These are phyloP conservation scores for Ganoderma boninense DNA, from an alignment of 1,284 basidiomycete species.

Conservation along the genomic window DNA sequence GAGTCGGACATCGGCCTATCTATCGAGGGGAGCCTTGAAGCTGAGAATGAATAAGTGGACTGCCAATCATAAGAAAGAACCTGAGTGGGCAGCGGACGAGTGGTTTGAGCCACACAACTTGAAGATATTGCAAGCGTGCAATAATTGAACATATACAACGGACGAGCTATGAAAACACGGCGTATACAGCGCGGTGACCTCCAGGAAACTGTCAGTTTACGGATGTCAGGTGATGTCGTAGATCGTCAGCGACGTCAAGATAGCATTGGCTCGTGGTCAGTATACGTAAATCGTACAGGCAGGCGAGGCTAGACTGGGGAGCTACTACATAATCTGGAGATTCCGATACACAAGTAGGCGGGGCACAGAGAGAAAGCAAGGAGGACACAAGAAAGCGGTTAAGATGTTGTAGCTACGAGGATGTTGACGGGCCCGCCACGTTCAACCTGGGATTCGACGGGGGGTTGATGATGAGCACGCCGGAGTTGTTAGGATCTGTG, in stretches of 20 bases:
- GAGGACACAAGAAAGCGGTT: not conserved
- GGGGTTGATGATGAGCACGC: constrained; percentile 41
- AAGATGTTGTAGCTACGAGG: constrained; percentile 22
- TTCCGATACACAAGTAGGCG: constrained; percentile 32
- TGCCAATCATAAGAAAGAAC: not conserved
- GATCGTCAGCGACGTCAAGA: constrained; percentile 24
- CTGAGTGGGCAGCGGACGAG: too few species aligned
- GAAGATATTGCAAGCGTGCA: not conserved
- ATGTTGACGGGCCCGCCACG: constrained; percentile 27
- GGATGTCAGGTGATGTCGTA: not conserved
- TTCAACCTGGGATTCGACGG: constrained; percentile 32
- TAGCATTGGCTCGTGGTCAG: constrained; percentile 30
- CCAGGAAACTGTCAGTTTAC: not conserved
- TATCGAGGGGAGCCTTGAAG: too few species aligned
- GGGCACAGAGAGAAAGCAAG: constrained; percentile 17
- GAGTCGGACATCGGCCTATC: too few species aligned
- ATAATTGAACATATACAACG: not conserved
- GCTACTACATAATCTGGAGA: constrained; percentile 25
- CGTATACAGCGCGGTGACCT: constrained; percentile 18
- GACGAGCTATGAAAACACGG: constrained; percentile 9
- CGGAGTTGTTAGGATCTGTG: constrained; percentile 41
- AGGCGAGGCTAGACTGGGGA: constrained; percentile 8
- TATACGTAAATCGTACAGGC: constrained; percentile 25
- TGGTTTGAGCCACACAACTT: too few species aligned
- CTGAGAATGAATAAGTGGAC: too few species aligned